Evolutionary conservation across 352 stramenopile genomes (phyloP), one percentile per base, ranked within the genome.

Genomic region (Globisporangium spinosum): DNA sequence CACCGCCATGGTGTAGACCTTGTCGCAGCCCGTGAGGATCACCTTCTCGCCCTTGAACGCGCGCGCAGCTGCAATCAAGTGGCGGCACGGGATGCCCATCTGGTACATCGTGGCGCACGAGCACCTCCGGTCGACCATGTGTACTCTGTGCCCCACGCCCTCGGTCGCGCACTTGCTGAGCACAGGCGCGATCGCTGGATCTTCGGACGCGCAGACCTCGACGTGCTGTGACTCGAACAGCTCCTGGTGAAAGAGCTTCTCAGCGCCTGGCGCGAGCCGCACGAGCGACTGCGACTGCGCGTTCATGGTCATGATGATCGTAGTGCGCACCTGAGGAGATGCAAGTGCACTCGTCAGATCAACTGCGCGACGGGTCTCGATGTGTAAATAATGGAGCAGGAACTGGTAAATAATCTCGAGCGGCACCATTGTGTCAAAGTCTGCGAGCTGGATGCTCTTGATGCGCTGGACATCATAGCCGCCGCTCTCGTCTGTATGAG

Each of bases 361-460:
- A 13, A 55, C 49, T 6, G 56, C 43, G 22, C 58, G 65, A n/a
- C n/a, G 49, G 1, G 65, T 56, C 51, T 86, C 77, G 12, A 65
- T 58, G 9, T 84, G 34, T 29, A 93, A 65, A 54, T 90, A 87
- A 34, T 75, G 66, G n/a, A 82, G 75, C 25, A 87, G 65, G 66
- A 91, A 93, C 49, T 75, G 83, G 56, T 94, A 94, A 57, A 93
- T 74, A 45, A 94, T 68, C 71, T 94, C 86, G 34, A 94, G 91
- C 53, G 86, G 86, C 25, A 86, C 35, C 64, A 69, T 64, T 58
- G 35, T 57, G 17, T 55, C 49, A 35, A 70, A 70, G 29, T 70
- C 58, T 17, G 35, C 51, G 45, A 66, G 49, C 65, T 66, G 58
- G 23, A 70, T 66, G 34, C 65, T 53, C n/a, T 29, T 32, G 29